Base-by-base conservation (phyloP, 148 eudicot species). In the Gaultheria prostrata region DNA sequence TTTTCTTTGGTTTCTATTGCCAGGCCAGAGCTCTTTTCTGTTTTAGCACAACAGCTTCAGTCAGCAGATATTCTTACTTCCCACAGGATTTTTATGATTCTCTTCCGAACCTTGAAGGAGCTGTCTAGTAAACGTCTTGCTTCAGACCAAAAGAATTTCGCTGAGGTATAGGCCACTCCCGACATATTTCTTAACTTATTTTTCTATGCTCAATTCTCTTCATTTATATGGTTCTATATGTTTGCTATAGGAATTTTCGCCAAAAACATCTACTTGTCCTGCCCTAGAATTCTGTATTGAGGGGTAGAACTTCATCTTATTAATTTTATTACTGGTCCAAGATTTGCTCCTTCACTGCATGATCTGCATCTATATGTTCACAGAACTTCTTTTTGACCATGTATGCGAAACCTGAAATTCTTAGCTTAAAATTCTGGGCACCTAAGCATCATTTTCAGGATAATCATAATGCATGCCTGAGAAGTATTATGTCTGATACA, bases 41-140 rank as follows among this genome's bases (percentile, higher is more conserved):
- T 80, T 75, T 89, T 94, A 85, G 98, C 97, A n/a, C 99, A 93
- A 86, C 98, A 91, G 84, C 96, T 97, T 87, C 98, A 91, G 82
- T 83, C 95, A 54, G 97, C 93, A 78, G 98, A 95, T 86, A 85
- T 87, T 80, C 95, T 95, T 83, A 87, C 94, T 59, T 97, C 98
- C 49, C 98, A 93, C 82, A 93, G 99, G 89, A 95, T 97, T 77
- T 93, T 93, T 85, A 88, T 95, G 92, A 93, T 93, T 86, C 98
- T 97, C 77, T 97, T 95, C 51, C 95, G 98, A 82, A 90, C 91
- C 51, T 81, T 95, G 87, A 97, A 97, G 93, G 98, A 95, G 89
- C 85, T 97, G 85, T 93, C 99, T 17, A 92, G 94, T 69, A 97
- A 97, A 85, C 93, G 99, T 80, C 96, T 97, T 72, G 84, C 96